Evolutionary conservation across 768 basidiomycete genomes (phyloP).

Genomic region (Termitomyces sp.): DNA sequence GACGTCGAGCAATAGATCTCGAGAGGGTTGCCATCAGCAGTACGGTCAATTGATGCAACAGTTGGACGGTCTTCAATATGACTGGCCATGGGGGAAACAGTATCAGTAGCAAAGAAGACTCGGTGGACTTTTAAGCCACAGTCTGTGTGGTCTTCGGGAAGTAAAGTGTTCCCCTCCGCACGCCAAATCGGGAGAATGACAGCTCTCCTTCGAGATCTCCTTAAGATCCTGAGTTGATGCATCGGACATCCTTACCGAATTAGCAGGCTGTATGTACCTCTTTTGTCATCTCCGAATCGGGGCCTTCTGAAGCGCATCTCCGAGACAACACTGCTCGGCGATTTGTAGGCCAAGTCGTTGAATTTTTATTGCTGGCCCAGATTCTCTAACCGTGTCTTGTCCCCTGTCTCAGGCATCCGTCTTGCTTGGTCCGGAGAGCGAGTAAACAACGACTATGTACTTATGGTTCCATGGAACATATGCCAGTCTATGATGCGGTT

Average conservation of each 20-base stretch:
- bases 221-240: slow-evolving; percentile 5
- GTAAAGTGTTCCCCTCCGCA: slow-evolving; percentile 7
- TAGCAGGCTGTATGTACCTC: slow-evolving; percentile 5
- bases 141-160: slow-evolving; percentile 3
- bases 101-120: background rate
- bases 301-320: slow-evolving; percentile 4
- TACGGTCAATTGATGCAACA: background rate
- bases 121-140: slow-evolving; percentile 8
- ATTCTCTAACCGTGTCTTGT: background rate
- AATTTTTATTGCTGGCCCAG: slow-evolving; percentile 5
- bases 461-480: background rate
- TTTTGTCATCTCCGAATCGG: slow-evolving; percentile 12
- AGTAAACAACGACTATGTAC: background rate
- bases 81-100: slow-evolving; percentile 3
- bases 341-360: background rate
- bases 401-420: background rate
- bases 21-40: slow-evolving; percentile 9
- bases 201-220: slow-evolving; percentile 7
- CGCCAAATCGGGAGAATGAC: slow-evolving; percentile 4
- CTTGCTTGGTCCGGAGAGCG: background rate
- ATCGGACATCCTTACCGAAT: slow-evolving; percentile 2
- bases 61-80: slow-evolving; percentile 1
- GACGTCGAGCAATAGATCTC: slow-evolving; percentile 12
- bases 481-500: background rate
- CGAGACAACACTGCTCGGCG: slow-evolving; percentile 11